Evolutionary conservation across 2,329 filamentous ascomycete genomes (phyloP).

Genomic region (Fusarium xylarioides): DNA sequence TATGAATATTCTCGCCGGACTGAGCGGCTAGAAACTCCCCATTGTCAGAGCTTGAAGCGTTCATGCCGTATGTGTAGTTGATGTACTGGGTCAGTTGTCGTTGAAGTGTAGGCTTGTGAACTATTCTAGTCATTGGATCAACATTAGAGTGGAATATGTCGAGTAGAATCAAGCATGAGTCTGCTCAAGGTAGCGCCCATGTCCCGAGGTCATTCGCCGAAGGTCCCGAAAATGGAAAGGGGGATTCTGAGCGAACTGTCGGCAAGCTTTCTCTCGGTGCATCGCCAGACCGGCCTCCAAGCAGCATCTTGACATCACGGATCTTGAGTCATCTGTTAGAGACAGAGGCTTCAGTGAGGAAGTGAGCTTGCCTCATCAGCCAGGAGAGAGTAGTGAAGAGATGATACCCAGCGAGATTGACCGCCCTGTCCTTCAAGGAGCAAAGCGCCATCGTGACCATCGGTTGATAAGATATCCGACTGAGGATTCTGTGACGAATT

Average conservation of each 20-base stretch:
- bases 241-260: neutral
- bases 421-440: neutral
- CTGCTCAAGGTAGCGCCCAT: neutral
- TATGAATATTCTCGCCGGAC: neutral
- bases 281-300: neutral
- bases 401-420: constrained; percentile 1
- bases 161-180: neutral
- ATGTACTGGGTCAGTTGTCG: neutral
- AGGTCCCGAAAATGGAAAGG: neutral
- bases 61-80: neutral
- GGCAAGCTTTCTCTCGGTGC: neutral
- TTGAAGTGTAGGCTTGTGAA: neutral
- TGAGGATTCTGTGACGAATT: neutral
- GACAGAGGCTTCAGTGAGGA: neutral
- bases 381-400: constrained; percentile 1
- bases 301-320: neutral
- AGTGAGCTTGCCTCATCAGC: neutral
- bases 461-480: neutral
- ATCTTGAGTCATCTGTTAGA: neutral
- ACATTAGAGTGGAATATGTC: neutral
- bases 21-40: neutral
- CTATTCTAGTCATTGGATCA: neutral
- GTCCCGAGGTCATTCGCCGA: neutral
- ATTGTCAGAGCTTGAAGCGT: neutral
- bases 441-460: constrained; percentile 1